Evolutionary conservation across 2,329 filamentous ascomycete species (phyloP).

Genomic region (Alternaria sp.): DNA sequence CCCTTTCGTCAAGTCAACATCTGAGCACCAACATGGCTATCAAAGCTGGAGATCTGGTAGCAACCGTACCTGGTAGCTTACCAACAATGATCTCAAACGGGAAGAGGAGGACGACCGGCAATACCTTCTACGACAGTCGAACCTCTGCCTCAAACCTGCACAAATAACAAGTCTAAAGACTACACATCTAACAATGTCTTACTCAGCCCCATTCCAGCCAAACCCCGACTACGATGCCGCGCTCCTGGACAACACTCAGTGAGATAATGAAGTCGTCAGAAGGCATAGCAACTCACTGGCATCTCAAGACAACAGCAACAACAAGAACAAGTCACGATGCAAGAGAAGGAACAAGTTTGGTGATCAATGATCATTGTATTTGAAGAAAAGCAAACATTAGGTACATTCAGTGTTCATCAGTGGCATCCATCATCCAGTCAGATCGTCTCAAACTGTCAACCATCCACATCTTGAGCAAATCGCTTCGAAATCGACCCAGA

Average conservation of each 20-base stretch:
- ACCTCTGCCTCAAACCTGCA: background rate
- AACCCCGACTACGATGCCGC: background rate
- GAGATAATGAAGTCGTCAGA: background rate
- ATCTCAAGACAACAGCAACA: background rate
- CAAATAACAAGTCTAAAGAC: background rate
- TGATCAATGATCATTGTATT: conserved; percentile 28
- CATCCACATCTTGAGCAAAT: conserved; percentile 24
- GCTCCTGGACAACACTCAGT: background rate
- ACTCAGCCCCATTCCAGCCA: background rate
- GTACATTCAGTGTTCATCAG: conserved; percentile 10
- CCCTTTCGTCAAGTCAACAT: too few relatives aligned
- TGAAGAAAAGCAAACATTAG: conserved; percentile 17
- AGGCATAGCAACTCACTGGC: background rate
- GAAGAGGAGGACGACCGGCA: conserved; percentile 38
- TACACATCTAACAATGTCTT: background rate
- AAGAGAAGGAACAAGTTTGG: conserved; percentile 8
- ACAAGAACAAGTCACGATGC: conserved; percentile 9
- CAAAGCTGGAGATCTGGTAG: too few relatives aligned
- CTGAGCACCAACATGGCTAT: too few relatives aligned
- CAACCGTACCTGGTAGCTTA: too few relatives aligned
- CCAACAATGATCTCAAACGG: too few relatives aligned
- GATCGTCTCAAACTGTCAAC: conserved; percentile 28
- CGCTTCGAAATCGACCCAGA: conserved; percentile 17
- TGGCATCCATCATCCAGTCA: conserved; percentile 26
- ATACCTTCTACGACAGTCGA: background rate